phyloP scores from a whole-genome alignment of 805 yeast genomes.

The Teunomyces stri region DNA sequence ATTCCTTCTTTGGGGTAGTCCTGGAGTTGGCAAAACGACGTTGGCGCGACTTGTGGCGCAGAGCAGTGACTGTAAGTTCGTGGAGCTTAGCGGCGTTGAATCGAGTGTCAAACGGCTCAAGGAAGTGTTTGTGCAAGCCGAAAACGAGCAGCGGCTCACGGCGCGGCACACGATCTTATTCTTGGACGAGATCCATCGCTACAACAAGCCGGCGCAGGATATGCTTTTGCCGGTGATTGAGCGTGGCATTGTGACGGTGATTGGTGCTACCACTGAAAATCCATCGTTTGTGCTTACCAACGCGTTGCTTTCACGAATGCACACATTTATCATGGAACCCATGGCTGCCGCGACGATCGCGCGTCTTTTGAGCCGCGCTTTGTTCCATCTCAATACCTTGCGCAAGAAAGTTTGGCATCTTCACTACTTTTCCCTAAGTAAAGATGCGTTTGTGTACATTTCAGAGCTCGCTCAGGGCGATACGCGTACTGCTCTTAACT shows the following conservation, averaged over 20 bases:
- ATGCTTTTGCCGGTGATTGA: conserved; percentile 42
- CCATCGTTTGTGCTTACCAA: conserved; percentile 43
- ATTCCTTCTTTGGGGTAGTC: conserved; percentile 43
- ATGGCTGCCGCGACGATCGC: conserved; percentile 30
- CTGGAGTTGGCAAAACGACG: conserved; percentile 46
- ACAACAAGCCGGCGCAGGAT: conserved; percentile 44
- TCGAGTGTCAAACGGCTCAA: conserved; percentile 34
- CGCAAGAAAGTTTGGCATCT: conserved; percentile 51
- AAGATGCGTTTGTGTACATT: conserved; percentile 62
- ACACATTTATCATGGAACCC: conserved; percentile 44
- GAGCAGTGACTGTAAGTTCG: conserved; percentile 28
- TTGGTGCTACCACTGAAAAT: conserved; percentile 65
- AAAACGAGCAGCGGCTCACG: conserved; percentile 31
- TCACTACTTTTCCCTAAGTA: conserved; percentile 50
- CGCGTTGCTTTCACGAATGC: conserved; percentile 44
- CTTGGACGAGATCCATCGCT: conserved; percentile 44
- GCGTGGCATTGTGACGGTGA: conserved; percentile 36
- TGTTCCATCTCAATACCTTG: conserved; percentile 52
- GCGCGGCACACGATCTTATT: conserved; percentile 34
- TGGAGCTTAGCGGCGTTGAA: conserved; percentile 42
- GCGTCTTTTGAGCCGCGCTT: conserved; percentile 34
- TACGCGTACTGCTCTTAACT: conserved; percentile 77
- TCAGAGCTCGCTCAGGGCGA: conserved; percentile 83
- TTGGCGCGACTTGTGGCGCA: conserved; percentile 39
- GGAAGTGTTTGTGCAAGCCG: conserved; percentile 37